A percentile compares a stretch with the other conserved stretches of the same genome.
These are phyloP conservation scores for Porphyrellus sp. DNA, from an alignment of 1,284 basidiomycete species.

Conservation along the genomic window DNA sequence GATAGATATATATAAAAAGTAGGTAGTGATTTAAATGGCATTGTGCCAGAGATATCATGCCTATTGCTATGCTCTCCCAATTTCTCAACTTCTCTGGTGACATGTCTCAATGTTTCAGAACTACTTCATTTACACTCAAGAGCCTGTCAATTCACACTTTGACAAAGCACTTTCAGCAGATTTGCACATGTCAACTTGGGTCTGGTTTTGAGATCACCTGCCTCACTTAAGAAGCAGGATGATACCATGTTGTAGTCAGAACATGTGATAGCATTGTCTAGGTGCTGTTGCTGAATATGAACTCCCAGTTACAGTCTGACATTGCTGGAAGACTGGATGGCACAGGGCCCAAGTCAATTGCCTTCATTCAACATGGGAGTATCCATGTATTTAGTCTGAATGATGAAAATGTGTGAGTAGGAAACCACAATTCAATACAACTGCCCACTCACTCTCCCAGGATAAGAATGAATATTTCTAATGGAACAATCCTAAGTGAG, in stretches of 20 bases:
- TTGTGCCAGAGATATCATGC: no score
- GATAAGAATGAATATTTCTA: slow-evolving; percentile 5
- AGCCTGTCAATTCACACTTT: no score
- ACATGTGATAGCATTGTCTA: slow-evolving; percentile 7
- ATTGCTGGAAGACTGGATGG: slow-evolving; percentile 5
- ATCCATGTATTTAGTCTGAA: slow-evolving; percentile 11
- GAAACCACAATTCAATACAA: no score
- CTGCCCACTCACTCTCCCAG: not conserved
- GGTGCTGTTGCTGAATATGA: slow-evolving; percentile 8
- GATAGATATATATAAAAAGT: no score
- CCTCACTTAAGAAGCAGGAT: not conserved
- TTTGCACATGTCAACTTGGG: no score
- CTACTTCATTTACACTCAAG: no score
- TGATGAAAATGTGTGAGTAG: slow-evolving; percentile 16
- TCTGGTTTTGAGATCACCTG: slow-evolving; percentile 16
- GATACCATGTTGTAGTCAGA: slow-evolving; percentile 1
- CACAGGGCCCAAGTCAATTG: slow-evolving; percentile 9
- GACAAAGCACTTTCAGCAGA: no score
- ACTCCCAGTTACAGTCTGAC: slow-evolving; percentile 10
- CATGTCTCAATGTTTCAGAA: no score
- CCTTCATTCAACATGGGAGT: not conserved
- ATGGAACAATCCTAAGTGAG: slow-evolving; percentile 2
- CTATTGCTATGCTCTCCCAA: no score
- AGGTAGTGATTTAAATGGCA: no score
- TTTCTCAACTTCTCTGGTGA: no score